These are phyloP conservation scores for Beverwykella pulmonaria DNA, from an alignment of 495 filamentous ascomycete genomes.

Conservation along the genomic window DNA sequence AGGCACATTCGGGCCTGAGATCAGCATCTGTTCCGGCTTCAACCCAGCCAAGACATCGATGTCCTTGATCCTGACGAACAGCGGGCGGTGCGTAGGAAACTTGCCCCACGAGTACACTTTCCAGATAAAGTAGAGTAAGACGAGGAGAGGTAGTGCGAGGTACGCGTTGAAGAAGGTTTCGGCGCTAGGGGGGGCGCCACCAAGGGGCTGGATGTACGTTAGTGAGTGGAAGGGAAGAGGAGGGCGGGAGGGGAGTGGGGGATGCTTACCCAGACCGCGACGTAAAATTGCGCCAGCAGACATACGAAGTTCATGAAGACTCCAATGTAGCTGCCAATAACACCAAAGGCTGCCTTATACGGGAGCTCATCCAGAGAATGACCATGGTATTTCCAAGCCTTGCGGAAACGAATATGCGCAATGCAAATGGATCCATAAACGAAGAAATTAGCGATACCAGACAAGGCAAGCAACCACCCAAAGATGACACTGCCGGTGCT, in stretches of 20 bases:
- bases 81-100: conserved; percentile 20
- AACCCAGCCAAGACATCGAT: conserved; percentile 30
- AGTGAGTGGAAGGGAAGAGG: not conserved
- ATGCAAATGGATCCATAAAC: conserved; percentile 36
- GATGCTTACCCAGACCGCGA: conserved; percentile 42
- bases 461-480: conserved; percentile 61
- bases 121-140: conserved; percentile 50
- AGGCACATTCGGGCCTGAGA: conserved; percentile 17
- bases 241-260: not conserved
- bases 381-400: conserved; percentile 50
- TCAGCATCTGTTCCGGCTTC: not conserved
- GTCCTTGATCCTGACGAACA: conserved; percentile 26
- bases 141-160: conserved; percentile 18
- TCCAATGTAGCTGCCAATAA: conserved; percentile 8
- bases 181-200: conserved; percentile 17
- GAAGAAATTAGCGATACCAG: conserved; percentile 59
- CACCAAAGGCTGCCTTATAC: conserved; percentile 45
- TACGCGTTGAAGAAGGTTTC: conserved; percentile 23
- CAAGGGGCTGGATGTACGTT: conserved; percentile 10
- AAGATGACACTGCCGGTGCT: conserved; percentile 55
- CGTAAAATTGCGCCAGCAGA: conserved; percentile 47
- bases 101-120: conserved; percentile 43
- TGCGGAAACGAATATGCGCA: conserved; percentile 24
- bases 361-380: conserved; percentile 55
- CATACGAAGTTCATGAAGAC: conserved; percentile 8